phyloP scores from a whole-genome alignment of 306 rosid species.

The Cicer judaicum region DNA sequence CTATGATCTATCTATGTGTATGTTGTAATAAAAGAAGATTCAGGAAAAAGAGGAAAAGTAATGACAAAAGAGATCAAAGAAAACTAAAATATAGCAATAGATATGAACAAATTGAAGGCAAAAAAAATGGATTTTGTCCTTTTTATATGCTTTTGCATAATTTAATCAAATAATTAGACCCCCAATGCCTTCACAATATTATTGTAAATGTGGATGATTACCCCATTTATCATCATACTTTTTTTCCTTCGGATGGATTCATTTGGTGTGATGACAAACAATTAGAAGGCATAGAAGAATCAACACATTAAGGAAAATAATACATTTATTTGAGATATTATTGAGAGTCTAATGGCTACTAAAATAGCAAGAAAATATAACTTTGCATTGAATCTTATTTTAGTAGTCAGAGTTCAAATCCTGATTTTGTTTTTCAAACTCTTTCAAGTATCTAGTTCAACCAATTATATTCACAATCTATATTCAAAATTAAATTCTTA shows the following conservation, averaged over 20 bases:
- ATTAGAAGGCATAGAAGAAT: background rate
- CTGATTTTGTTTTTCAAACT: no score
- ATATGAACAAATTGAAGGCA: conserved; percentile 5
- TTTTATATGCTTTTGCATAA: conserved; percentile 32
- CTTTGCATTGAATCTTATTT: no score
- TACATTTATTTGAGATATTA: no score
- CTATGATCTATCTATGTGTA: conserved; percentile 16
- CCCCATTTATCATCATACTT: conserved; percentile 14
- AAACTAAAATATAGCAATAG: conserved; percentile 11
- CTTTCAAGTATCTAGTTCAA: no score
- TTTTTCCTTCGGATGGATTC: background rate
- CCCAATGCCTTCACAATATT: conserved; percentile 16
- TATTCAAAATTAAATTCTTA: background rate
- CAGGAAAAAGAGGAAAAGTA: background rate
- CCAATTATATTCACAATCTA: background rate
- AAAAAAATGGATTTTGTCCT: conserved; percentile 29
- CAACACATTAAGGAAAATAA: no score
- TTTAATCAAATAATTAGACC: conserved; percentile 34
- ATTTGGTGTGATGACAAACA: conserved; percentile 11
- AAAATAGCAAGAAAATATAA: no score
- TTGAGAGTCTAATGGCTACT: no score
- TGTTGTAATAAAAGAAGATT: conserved; percentile 28
- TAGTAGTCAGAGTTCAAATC: no score
- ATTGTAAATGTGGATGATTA: conserved; percentile 1
- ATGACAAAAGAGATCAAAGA: background rate